Evolutionary conservation across 208 protist species (phyloP).

Genomic region (Leishmania martiniquensis): DNA sequence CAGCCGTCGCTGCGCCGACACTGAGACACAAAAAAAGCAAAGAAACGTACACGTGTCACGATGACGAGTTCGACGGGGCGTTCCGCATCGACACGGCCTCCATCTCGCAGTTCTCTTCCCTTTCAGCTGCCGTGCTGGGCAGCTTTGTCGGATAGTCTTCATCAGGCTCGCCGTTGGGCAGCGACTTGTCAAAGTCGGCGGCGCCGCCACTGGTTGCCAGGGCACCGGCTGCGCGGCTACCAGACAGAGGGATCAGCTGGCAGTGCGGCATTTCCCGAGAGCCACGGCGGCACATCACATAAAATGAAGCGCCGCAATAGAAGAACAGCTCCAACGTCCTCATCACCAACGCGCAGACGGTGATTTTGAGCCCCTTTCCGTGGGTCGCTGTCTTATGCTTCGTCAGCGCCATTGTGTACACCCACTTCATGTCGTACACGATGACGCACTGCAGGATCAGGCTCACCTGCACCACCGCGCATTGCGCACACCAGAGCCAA

Average conservation of each 20-base stretch:
- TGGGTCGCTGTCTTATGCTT: background rate
- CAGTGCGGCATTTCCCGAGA: background rate
- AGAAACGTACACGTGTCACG: background rate
- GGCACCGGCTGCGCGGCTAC: background rate
- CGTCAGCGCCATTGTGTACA: background rate
- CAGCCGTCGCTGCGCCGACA: background rate
- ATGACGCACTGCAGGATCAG: background rate
- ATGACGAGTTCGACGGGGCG: no score
- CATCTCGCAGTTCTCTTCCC: background rate
- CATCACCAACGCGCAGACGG: background rate
- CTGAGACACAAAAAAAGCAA: background rate
- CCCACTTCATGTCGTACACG: conserved; percentile 3
- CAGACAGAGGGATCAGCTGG: background rate
- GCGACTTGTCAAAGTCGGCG: background rate
- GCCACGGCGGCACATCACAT: background rate
- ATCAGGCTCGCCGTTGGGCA: background rate
- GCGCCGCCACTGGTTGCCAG: background rate
- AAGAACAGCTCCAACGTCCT: background rate
- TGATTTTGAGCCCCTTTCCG: background rate
- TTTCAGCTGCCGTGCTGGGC: background rate
- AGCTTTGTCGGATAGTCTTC: background rate
- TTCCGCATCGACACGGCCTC: background rate
- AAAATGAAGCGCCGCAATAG: background rate
- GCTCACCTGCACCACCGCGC: background rate
- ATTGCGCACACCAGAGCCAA: background rate